phyloP scores from a whole-genome alignment of 345 rosid genomes.

The Euclidium syriacum region DNA sequence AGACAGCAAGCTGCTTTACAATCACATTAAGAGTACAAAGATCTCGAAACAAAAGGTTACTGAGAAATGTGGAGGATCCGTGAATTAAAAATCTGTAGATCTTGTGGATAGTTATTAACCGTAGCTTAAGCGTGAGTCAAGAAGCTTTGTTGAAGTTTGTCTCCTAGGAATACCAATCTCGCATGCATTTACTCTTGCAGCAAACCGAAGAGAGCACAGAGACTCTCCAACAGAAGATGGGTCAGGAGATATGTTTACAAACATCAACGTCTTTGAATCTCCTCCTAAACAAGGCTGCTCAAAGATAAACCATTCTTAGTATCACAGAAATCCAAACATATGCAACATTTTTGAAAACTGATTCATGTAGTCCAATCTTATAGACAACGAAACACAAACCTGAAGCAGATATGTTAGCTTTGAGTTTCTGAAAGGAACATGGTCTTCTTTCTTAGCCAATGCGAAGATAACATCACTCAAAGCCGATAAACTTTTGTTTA shows the following conservation, averaged over 20 bases:
- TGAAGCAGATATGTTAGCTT: slow-evolving; percentile 77
- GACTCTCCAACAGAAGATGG: slow-evolving; percentile 62
- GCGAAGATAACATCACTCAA: slow-evolving; percentile 74
- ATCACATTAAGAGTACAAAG: not conserved
- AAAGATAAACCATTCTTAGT: not conserved
- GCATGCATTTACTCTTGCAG: slow-evolving; percentile 70
- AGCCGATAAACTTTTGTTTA: slow-evolving; percentile 66
- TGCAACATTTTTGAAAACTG: not conserved
- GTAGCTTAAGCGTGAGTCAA: slow-evolving; percentile 36
- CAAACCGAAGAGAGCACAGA: slow-evolving; percentile 69
- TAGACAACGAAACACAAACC: slow-evolving; percentile 29
- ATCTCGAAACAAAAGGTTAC: not conserved
- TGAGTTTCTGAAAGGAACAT: slow-evolving; percentile 77
- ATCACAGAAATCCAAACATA: not conserved
- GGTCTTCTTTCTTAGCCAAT: slow-evolving; percentile 73
- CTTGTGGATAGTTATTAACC: slow-evolving; percentile 1
- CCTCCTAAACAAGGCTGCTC: slow-evolving; percentile 78
- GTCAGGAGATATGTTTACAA: slow-evolving; percentile 72
- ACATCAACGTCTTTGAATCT: slow-evolving; percentile 74
- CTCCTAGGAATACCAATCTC: slow-evolving; percentile 61
- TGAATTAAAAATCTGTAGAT: not conserved
- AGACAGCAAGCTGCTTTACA: slow-evolving; percentile 16
- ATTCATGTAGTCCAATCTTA: not conserved
- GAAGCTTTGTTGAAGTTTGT: not conserved
- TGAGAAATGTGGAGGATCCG: not conserved